Percentiles rank a stretch among this genome's conserved stretches.
These are phyloP conservation scores for Aspergillus jensenii DNA, from an alignment of 2,329 filamentous ascomycete species.

Conservation along the genomic window DNA sequence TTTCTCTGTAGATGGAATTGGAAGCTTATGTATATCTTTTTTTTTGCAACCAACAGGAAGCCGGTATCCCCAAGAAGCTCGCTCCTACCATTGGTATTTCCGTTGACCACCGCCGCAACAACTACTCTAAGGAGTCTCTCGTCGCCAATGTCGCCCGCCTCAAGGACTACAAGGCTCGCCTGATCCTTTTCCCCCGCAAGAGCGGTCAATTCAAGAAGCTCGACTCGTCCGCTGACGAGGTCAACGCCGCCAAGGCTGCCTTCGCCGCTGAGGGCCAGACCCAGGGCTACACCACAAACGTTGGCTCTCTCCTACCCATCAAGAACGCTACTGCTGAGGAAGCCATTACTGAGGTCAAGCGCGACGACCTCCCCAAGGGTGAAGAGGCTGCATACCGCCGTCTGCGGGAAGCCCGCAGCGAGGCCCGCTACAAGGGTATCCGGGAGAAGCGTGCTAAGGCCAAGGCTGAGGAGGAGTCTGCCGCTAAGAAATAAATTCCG, in stretches of 20 bases:
- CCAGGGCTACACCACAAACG: conserved; percentile 53
- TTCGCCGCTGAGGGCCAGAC: conserved; percentile 49
- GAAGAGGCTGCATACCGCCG: conserved; percentile 85
- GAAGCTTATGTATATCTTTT: not conserved
- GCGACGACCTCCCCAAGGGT: conserved; percentile 74
- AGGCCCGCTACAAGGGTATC: conserved; percentile 76
- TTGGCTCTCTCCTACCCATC: conserved; percentile 69
- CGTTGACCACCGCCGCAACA: conserved; percentile 94
- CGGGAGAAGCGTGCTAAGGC: conserved; percentile 93
- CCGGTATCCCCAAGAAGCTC: conserved; percentile 89
- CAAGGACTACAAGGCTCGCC: conserved; percentile 92
- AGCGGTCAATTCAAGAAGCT: conserved; percentile 90
- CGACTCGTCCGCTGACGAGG: conserved; percentile 80
- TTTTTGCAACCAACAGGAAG: conserved; percentile 62
- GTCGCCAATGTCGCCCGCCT: conserved; percentile 94
- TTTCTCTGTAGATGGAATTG: not conserved
- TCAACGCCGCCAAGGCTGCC: conserved; percentile 67
- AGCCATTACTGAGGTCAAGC: conserved; percentile 73
- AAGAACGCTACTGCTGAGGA: conserved; percentile 57
- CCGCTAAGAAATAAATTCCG: conserved; percentile 51
- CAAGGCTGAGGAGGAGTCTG: conserved; percentile 67
- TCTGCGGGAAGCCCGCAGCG: conserved; percentile 80
- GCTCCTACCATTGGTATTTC: conserved; percentile 95
- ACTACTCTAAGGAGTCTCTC: conserved; percentile 94
- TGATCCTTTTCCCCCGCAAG: conserved; percentile 98